phyloP scores from a whole-genome alignment of 495 filamentous ascomycete genomes.

The Venustampulla echinocandica region DNA sequence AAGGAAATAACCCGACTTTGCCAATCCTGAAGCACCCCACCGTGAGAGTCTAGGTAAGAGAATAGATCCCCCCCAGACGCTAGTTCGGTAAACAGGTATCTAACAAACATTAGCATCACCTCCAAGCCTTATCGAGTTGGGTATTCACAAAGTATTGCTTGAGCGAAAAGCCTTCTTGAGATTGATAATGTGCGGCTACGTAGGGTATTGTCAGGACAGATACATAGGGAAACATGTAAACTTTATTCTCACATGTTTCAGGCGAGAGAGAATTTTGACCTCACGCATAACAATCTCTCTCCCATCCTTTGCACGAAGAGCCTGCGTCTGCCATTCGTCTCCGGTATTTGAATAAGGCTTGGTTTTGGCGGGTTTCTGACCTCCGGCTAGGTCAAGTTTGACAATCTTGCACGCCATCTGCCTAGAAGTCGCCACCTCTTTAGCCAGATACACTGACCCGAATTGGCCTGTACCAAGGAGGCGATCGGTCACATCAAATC shows the following conservation, averaged over 20 bases:
- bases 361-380: neutral
- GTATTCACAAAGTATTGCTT: conserved; percentile 40
- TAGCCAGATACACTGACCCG: conserved; percentile 75
- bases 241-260: conserved; percentile 48
- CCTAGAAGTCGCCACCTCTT: conserved; percentile 53
- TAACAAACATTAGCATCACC: conserved; percentile 21
- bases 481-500: conserved; percentile 41
- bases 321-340: conserved; percentile 1
- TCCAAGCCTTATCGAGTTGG: neutral
- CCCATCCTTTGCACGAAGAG: conserved; percentile 16
- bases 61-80: conserved; percentile 57
- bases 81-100: conserved; percentile 58
- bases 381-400: conserved; percentile 21
- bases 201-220: neutral
- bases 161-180: conserved; percentile 46
- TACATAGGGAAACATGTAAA: neutral
- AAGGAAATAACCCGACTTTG: conserved; percentile 76
- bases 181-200: conserved; percentile 59
- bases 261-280: conserved; percentile 43
- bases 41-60: conserved; percentile 41
- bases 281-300: conserved; percentile 34
- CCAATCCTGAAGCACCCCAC: conserved; percentile 47
- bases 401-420: conserved; percentile 73
- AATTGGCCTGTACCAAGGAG: conserved; percentile 77
- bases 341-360: neutral